Evolutionary conservation across 179 eudicot species (phyloP).

Genomic region (Corrigiola litoralis): DNA sequence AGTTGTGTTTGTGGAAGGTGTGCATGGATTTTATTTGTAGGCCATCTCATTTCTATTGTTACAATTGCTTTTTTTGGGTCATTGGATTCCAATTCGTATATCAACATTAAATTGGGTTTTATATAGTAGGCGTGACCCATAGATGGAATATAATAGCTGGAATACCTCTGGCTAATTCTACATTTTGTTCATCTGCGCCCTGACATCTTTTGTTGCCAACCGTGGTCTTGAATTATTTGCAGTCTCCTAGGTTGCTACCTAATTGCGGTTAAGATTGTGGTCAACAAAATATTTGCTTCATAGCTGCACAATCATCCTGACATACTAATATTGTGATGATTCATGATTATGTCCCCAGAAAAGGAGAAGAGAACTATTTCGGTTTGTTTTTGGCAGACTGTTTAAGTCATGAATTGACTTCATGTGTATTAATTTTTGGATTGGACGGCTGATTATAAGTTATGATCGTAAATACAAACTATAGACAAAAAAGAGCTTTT

Average conservation of each 20-base stretch:
- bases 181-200: neutral
- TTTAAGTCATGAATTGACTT: too few relatives aligned
- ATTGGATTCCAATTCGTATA: neutral
- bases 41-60: neutral
- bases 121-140: neutral
- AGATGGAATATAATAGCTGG: conserved; percentile 1
- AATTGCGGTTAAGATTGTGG: neutral
- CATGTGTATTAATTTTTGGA: too few relatives aligned
- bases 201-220: conserved; percentile 1
- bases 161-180: neutral
- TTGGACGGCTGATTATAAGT: too few relatives aligned
- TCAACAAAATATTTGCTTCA: neutral
- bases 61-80: neutral
- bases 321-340: too few relatives aligned
- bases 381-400: too few relatives aligned
- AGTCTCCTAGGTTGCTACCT: conserved; percentile 6
- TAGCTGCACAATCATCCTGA: too few relatives aligned
- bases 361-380: too few relatives aligned
- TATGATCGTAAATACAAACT: too few relatives aligned
- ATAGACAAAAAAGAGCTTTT: too few relatives aligned
- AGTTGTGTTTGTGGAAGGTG: conserved; percentile 8
- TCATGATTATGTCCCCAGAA: too few relatives aligned
- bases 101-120: too few relatives aligned
- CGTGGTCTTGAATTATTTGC: neutral
- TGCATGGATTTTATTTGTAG: conserved; percentile 1